Base-by-base conservation (phyloP, 2,329 filamentous ascomycete species). In the Aureobasidium namibiae region DNA sequence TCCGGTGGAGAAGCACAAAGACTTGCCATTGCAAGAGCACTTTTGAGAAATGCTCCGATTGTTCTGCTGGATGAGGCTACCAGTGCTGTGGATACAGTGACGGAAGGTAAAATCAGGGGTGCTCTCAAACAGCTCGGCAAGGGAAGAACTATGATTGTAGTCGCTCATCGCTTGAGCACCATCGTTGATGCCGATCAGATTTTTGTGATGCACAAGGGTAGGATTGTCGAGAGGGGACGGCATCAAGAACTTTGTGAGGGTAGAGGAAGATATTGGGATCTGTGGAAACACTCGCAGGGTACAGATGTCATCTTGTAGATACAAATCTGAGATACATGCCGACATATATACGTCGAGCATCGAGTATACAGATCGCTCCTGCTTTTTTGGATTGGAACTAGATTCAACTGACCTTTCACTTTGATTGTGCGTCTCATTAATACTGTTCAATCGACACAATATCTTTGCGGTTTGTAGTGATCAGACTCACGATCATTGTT, bases 221-320 rank as follows among this genome's bases (percentile, higher is more conserved):
- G 68, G 18, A 76, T 75, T 54, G 75, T 77, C 4, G 78, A 79
- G 46, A 72, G 74, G 62, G 79, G 79, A 5, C 90, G 85, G 8
- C 92, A 97, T 89, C 81, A 67, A 0, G 81, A 85, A 64, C 71
- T 87, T 24, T 53, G 29, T 10, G 21, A 41, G 18, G 6, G 8
- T 10, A 53, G 39, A 39, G 49, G 49, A 11, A 18, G n/a, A 11
- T 53, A 38, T 26, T 53, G 23, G 23, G 34, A 24, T n/a, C 31
- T 53, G 4, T 45, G 42, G 42, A 5, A 26, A 29, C 23, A 45
- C 21, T 45, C 42, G 11, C 26, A n/a, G 29, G 10, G 10, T 31
- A 31, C 5, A 31, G 29, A 31, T n/a, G 10, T 31, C 29, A 31
- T 31, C 29, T 31, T 31, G 29, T 31, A 31, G 5, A 10, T 31